Evolutionary conservation across 139 green algal genomes (phyloP), one percentile per base, ranked within the genome.

Genomic region (Limnomonas spitsbergensis): DNA sequence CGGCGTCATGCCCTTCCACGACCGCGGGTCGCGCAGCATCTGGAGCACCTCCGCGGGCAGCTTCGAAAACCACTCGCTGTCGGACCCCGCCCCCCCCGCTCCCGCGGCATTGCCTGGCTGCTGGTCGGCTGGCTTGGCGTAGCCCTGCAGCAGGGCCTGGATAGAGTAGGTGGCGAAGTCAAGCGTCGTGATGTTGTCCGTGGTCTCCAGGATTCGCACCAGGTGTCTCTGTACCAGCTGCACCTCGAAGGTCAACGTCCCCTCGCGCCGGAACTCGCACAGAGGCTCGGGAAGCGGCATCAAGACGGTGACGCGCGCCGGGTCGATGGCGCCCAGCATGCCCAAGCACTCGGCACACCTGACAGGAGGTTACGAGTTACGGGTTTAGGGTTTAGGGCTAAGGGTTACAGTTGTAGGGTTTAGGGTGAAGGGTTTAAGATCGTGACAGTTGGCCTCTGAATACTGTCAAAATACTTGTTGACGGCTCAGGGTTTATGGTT

Each of bases 271-370:
- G 61, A 39, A 72, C 29, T 76, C 35, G 37, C 69, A 76, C 3
- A 81, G 40, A 2, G 66, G 67, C 2, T 67, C 66, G 20, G 35
- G 54, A 38, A 56, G 81, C 4, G 66, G 4, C 42, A 86, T 66
- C 52, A 80, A 26, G n/a, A 82, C 80, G 0, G 37, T 27, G 24
- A 95, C 38, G 0, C 90, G 79, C 0, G 87, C 84, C 0, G 93
- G 93, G 82, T 97, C 93, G 14, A 95, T 80, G 3, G 93, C 92
- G 1, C 93, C 92, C 37, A 97, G 69, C 78, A 95, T 69, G 4
- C 93, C 93, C 78, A 97, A 83, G 81, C 88, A 94, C 81, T 94
- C 88, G 0, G 87, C 91, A 66, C 87, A 93, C 53, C 88, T 94
- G 88, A 38, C 14, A 61, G 14, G 14, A 61, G 47, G n/a, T 4